A percentile compares a stretch with the other conserved stretches of the same genome.
These are phyloP conservation scores for Echium plantagineum DNA, from an alignment of 257 asterid genomes.

Conservation along the genomic window DNA sequence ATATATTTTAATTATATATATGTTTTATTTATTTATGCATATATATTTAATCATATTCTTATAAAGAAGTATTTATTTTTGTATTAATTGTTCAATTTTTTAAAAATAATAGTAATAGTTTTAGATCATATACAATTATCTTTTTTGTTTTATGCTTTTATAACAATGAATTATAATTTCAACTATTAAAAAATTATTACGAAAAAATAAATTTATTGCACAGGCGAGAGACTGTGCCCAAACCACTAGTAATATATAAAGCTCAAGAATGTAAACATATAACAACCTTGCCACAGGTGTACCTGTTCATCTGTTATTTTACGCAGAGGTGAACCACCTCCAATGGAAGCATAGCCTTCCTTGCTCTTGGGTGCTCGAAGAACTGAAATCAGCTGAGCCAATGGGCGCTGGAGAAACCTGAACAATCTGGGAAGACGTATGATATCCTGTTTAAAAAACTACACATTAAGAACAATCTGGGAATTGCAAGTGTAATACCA, in stretches of 20 bases:
- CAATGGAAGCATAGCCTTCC: conserved; percentile 95
- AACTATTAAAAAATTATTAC: too few species aligned
- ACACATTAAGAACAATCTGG: conserved; percentile 1
- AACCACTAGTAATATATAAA: neutral
- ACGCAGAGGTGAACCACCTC: conserved; percentile 97
- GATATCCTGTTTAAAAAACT: conserved; percentile 48
- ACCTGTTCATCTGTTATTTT: conserved; percentile 92
- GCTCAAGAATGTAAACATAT: neutral
- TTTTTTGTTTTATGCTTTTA: too few species aligned
- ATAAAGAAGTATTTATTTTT: too few species aligned
- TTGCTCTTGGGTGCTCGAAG: conserved; percentile 92
- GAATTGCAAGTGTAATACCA: neutral
- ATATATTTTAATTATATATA: too few species aligned
- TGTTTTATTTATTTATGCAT: too few species aligned
- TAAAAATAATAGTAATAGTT: too few species aligned
- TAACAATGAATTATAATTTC: too few species aligned
- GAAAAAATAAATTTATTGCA: too few species aligned
- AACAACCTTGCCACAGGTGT: neutral
- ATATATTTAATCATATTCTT: too few species aligned
- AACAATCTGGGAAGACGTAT: conserved; percentile 94
- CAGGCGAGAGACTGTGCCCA: too few species aligned
- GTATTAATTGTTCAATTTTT: too few species aligned
- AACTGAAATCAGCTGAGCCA: conserved; percentile 75
- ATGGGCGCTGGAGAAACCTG: conserved; percentile 75
- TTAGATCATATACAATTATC: too few species aligned